Percentiles rank a stretch among this genome's conserved stretches.
Evolutionary conservation across 1,284 basidiomycete species (phyloP).

Genomic region (Austropuccinia psidii): DNA sequence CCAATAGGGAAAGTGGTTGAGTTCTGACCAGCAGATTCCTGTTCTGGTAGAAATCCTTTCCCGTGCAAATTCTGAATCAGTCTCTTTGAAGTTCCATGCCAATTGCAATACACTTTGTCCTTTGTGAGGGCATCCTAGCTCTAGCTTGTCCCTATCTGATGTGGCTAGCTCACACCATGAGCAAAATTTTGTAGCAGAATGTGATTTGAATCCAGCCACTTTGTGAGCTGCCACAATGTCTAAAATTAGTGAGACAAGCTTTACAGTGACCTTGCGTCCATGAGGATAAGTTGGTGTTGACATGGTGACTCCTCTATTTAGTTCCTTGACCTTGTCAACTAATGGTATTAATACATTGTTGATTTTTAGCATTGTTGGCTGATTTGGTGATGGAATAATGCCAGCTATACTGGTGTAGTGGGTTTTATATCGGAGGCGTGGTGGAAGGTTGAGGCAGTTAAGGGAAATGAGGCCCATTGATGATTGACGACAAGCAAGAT

Average conservation of each 20-base stretch:
- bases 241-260: not conserved
- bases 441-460: constrained; percentile 5
- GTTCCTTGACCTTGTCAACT: not conserved
- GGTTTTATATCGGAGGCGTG: not conserved
- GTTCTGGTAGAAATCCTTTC: not conserved
- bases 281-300: not conserved
- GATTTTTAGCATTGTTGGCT: not conserved
- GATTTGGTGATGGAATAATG: not conserved
- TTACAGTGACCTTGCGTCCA: not conserved
- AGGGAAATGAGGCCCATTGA: not conserved
- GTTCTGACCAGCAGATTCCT: not conserved
- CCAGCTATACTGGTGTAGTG: not conserved
- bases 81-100: too few species aligned
- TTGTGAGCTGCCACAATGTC: constrained; percentile 22
- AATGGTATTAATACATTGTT: not conserved
- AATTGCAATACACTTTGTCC: too few species aligned
- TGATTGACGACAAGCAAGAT: not conserved
- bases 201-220: constrained; percentile 12
- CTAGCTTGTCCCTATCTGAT: too few species aligned
- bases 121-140: too few species aligned
- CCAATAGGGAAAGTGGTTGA: constrained; percentile 2
- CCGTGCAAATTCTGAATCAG: not conserved
- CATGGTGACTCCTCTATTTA: not conserved
- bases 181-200: not conserved
- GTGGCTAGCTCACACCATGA: not conserved